These are phyloP conservation scores for Penicillium flavigenum DNA, from an alignment of 495 filamentous ascomycete genomes.

Conservation along the genomic window DNA sequence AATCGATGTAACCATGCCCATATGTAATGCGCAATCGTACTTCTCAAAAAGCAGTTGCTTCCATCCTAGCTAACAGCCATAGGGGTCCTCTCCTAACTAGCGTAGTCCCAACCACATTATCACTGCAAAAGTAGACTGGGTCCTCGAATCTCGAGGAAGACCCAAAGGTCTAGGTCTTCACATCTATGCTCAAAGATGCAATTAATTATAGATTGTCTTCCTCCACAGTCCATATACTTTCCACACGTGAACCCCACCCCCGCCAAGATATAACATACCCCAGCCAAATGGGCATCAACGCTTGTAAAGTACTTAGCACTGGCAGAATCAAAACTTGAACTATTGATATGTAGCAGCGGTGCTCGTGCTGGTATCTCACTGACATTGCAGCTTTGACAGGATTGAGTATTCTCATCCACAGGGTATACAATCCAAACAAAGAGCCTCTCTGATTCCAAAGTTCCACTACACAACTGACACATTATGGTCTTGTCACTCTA, in stretches of 20 bases:
- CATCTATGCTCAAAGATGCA: background rate
- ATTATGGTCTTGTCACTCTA: background rate
- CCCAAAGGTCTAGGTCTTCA: background rate
- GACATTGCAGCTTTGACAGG: background rate
- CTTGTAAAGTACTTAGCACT: background rate
- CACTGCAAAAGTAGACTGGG: background rate
- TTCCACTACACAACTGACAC: background rate
- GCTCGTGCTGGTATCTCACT: background rate
- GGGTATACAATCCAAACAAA: background rate
- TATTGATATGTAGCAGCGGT: background rate
- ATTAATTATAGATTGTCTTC: conserved; percentile 3
- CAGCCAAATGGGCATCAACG: background rate
- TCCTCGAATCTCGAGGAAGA: background rate
- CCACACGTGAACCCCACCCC: conserved; percentile 7
- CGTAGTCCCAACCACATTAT: background rate
- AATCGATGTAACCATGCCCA: background rate
- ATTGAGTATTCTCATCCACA: background rate
- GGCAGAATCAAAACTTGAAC: background rate
- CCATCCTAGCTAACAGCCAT: background rate
- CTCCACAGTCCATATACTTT: background rate
- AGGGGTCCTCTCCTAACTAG: background rate
- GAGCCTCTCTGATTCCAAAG: background rate
- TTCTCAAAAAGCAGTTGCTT: background rate
- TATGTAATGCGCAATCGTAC: background rate
- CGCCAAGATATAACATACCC: conserved; percentile 2